Percentiles rank a stretch among this genome's conserved stretches.
Evolutionary conservation across 805 yeast genomes (phyloP).

Genomic region (Candida corydali): DNA sequence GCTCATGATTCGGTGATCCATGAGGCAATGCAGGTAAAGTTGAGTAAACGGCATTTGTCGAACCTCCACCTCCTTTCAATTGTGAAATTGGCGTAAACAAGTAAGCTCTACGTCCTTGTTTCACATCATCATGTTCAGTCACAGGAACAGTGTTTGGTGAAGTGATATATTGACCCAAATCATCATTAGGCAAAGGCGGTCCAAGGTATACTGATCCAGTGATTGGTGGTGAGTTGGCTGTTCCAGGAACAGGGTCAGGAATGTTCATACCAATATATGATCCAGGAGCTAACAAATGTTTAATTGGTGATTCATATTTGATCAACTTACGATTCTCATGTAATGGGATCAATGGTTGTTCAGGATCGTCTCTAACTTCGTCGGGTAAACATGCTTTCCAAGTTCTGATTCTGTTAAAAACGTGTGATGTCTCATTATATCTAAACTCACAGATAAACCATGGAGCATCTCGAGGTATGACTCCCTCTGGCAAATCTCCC

Average conservation of each 20-base stretch:
- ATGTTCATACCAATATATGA: slow-evolving; percentile 70
- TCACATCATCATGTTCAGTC: slow-evolving; percentile 36
- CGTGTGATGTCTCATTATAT: slow-evolving; percentile 85
- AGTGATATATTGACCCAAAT: slow-evolving; percentile 64
- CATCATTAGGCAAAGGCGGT: slow-evolving; percentile 73
- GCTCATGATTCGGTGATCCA: slow-evolving; percentile 10
- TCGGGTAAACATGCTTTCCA: slow-evolving; percentile 99
- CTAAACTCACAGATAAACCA: slow-evolving; percentile 93
- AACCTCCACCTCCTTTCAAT: slow-evolving; percentile 32
- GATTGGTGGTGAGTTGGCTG: slow-evolving; percentile 84
- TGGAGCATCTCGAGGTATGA: slow-evolving; percentile 69
- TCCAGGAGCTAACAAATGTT: slow-evolving; percentile 68
- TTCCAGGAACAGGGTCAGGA: slow-evolving; percentile 80
- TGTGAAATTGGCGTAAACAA: slow-evolving; percentile 44
- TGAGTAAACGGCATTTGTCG: slow-evolving; percentile 17
- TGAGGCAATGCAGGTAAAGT: slow-evolving; percentile 12
- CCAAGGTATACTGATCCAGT: slow-evolving; percentile 86
- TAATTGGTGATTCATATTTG: slow-evolving; percentile 81
- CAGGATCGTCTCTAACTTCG: slow-evolving; percentile 84
- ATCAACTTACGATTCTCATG: slow-evolving; percentile 61
- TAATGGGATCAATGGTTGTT: slow-evolving; percentile 68
- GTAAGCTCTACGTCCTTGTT: slow-evolving; percentile 34
- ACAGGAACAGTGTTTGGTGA: slow-evolving; percentile 37
- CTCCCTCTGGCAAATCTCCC: slow-evolving; percentile 75
- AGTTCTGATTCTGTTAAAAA: slow-evolving; percentile 90